A percentile compares a stretch with the other conserved stretches of the same genome.
These are phyloP conservation scores for Candida railenensis DNA, from an alignment of 805 yeast species.

Conservation along the genomic window DNA sequence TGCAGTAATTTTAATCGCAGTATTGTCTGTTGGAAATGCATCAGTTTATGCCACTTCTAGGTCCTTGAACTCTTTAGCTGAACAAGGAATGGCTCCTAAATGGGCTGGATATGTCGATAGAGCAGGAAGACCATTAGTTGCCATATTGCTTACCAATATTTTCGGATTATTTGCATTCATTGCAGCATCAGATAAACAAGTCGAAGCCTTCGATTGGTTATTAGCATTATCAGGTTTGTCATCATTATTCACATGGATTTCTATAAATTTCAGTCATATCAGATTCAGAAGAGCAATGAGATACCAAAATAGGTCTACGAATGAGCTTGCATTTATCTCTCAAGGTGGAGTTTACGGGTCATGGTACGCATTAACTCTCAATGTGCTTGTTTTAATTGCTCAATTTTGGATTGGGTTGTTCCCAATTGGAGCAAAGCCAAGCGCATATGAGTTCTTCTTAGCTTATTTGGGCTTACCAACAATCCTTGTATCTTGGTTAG, in stretches of 20 bases:
- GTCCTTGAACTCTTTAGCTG: constrained; percentile 61
- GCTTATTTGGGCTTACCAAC: constrained; percentile 35
- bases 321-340: constrained; percentile 54
- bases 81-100: constrained; percentile 61
- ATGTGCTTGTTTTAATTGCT: constrained; percentile 50
- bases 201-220: constrained; percentile 62
- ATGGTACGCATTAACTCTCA: constrained; percentile 47
- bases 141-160: constrained; percentile 47
- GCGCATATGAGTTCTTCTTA: constrained; percentile 30
- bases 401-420: constrained; percentile 68
- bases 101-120: constrained; percentile 61
- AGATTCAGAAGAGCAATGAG: constrained; percentile 58
- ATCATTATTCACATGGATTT: constrained; percentile 62
- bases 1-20: constrained; percentile 65
- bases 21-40: constrained; percentile 70
- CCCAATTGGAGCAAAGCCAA: constrained; percentile 48
- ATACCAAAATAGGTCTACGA: constrained; percentile 50
- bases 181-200: constrained; percentile 54
- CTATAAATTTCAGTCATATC: constrained; percentile 58
- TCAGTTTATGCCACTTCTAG: constrained; percentile 72
- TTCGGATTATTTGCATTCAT: constrained; percentile 66
- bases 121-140: constrained; percentile 65
- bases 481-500: constrained; percentile 26
- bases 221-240: constrained; percentile 64
- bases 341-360: constrained; percentile 56